These are phyloP conservation scores for Cyberlindnera euphorbiae DNA, from an alignment of 805 yeast genomes.

Conservation along the genomic window DNA sequence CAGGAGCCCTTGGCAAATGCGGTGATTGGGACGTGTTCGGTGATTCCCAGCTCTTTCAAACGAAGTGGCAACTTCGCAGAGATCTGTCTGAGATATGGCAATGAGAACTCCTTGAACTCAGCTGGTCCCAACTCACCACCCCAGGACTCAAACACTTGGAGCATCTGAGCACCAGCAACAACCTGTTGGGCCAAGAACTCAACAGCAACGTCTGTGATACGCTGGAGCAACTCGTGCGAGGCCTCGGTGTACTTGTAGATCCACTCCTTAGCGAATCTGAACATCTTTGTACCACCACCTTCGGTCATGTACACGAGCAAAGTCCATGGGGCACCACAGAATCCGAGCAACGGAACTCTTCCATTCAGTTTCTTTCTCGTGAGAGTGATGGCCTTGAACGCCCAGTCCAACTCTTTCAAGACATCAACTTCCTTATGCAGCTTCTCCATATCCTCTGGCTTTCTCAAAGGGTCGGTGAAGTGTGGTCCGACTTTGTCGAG, in stretches of 20 bases:
- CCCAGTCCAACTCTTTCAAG: slow-evolving; percentile 81
- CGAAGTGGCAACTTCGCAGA: slow-evolving; percentile 62
- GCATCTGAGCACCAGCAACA: slow-evolving; percentile 96
- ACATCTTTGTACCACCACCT: slow-evolving; percentile 93
- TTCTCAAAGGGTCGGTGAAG: slow-evolving; percentile 82
- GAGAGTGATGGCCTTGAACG: slow-evolving; percentile 84
- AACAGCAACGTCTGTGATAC: slow-evolving; percentile 79
- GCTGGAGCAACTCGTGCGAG: slow-evolving; percentile 65
- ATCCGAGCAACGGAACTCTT: slow-evolving; percentile 90
- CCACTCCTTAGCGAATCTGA: slow-evolving; percentile 90
- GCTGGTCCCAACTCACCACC: slow-evolving; percentile 93
- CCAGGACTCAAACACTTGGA: slow-evolving; percentile 96
- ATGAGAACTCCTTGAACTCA: slow-evolving; percentile 83
- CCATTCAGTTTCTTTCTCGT: slow-evolving; percentile 87
- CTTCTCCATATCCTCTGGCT: slow-evolving; percentile 58
- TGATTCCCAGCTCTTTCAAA: slow-evolving; percentile 64
- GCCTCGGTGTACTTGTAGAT: slow-evolving; percentile 73
- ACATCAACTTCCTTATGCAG: slow-evolving; percentile 66
- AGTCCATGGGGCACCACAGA: slow-evolving; percentile 98
- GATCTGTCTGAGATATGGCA: slow-evolving; percentile 83
- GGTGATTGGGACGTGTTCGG: slow-evolving; percentile 76
- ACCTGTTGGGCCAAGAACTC: slow-evolving; percentile 94
- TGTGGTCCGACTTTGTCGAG: slow-evolving; percentile 92
- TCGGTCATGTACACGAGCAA: slow-evolving; percentile 94
- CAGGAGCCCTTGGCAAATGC: slow-evolving; percentile 95